phyloP scores from a whole-genome alignment of 2,329 filamentous ascomycete genomes.

The Aureobasidium sp. region DNA sequence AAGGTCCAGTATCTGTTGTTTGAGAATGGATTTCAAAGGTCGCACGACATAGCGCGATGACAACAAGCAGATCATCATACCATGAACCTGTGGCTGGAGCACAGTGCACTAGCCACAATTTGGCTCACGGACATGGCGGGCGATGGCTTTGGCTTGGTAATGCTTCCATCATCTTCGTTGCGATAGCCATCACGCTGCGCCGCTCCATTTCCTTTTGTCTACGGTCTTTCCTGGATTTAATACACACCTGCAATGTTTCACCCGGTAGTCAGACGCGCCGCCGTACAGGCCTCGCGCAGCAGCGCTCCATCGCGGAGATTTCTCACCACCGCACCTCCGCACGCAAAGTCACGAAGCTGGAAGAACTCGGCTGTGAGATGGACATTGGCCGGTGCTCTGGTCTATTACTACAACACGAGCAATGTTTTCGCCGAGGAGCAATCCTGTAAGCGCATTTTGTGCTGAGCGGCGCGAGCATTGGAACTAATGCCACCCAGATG shows the following conservation, averaged over 20 bases:
- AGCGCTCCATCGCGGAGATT: conserved; percentile 37
- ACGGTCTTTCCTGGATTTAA: neutral
- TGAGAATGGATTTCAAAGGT: neutral
- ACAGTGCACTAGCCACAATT: neutral
- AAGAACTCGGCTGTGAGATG: conserved; percentile 67
- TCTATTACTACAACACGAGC: conserved; percentile 95
- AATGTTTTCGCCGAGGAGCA: conserved; percentile 78
- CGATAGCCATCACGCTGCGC: neutral
- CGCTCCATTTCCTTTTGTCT: neutral
- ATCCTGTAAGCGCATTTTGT: conserved; percentile 48
- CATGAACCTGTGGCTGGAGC: neutral
- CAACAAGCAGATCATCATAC: neutral
- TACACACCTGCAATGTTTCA: conserved; percentile 41
- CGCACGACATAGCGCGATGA: neutral
- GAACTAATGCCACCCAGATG: conserved; percentile 19
- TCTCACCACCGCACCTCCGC: conserved; percentile 50
- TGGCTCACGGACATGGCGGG: neutral
- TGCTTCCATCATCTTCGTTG: conserved; percentile 1
- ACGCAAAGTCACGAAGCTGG: conserved; percentile 67
- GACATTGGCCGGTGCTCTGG: conserved; percentile 62
- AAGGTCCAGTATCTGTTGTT: neutral
- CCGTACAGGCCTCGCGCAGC: conserved; percentile 25
- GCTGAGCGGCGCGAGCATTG: neutral
- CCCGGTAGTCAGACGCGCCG: conserved; percentile 38
- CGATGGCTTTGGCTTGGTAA: neutral